A percentile compares a stretch with the other conserved stretches of the same genome.
phyloP scores from a whole-genome alignment of 2,329 filamentous ascomycete genomes.

The Pseudogymnoascus sp. region DNA sequence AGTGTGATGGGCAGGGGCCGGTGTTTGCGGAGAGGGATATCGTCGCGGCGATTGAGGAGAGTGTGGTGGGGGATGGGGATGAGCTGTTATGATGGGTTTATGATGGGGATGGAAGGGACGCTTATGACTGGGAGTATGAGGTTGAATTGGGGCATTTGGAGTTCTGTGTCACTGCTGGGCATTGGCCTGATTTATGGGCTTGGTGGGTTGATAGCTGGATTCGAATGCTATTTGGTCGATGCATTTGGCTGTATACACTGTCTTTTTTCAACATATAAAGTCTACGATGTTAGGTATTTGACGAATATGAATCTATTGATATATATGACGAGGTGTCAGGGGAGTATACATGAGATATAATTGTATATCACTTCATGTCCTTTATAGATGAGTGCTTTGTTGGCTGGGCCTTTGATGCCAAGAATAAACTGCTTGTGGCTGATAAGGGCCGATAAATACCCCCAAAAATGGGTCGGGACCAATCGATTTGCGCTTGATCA shows the following conservation, averaged over 20 bases:
- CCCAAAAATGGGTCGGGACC: slow-evolving; percentile 8
- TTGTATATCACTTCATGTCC: not conserved
- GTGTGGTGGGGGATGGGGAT: slow-evolving; percentile 67
- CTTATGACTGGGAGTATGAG: not conserved
- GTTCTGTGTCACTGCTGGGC: not conserved
- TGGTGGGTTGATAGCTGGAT: not conserved
- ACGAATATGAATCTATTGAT: not conserved
- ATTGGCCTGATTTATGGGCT: not conserved
- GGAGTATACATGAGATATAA: not conserved
- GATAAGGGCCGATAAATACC: slow-evolving; percentile 9
- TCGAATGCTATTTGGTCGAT: not conserved
- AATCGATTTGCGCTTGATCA: slow-evolving; percentile 9
- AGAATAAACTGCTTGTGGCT: not conserved
- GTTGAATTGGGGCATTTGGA: not conserved
- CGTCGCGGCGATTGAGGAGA: slow-evolving; percentile 64
- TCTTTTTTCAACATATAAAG: not conserved
- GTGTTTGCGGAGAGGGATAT: slow-evolving; percentile 77
- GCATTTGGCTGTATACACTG: slow-evolving; percentile 1
- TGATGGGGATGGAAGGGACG: not conserved
- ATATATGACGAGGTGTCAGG: not conserved
- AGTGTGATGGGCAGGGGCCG: slow-evolving; percentile 80
- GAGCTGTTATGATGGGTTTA: slow-evolving; percentile 52
- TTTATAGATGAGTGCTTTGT: not conserved
- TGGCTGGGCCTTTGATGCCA: not conserved
- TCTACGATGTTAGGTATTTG: not conserved